Percentiles rank a stretch among this genome's conserved stretches.
phyloP scores from a whole-genome alignment of 805 yeast species.

The Pichia sporocuriosa region DNA sequence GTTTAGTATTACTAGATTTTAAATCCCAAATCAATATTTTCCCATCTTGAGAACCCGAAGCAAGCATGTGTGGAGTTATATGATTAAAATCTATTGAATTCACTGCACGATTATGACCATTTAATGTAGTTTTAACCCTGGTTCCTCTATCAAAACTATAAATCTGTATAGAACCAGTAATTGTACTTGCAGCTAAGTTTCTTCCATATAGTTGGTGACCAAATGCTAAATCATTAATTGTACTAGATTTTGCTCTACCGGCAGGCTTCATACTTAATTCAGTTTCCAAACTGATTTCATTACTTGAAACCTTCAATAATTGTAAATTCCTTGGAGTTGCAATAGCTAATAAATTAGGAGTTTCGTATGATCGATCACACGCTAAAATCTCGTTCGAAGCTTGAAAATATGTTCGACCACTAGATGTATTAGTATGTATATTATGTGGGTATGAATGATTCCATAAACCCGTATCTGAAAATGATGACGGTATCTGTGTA shows the following conservation, averaged over 20 bases:
- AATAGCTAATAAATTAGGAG: constrained; percentile 31
- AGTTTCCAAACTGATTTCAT: constrained; percentile 27
- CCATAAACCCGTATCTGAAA: neutral
- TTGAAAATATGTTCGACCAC: constrained; percentile 23
- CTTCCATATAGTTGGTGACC: constrained; percentile 36
- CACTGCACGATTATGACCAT: constrained; percentile 41
- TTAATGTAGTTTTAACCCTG: constrained; percentile 26
- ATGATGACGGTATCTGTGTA: neutral
- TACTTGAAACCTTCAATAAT: constrained; percentile 29
- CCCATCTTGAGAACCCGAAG: constrained; percentile 78
- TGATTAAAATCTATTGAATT: constrained; percentile 37
- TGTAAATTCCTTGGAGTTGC: constrained; percentile 40
- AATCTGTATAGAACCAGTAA: constrained; percentile 40
- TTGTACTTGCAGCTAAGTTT: constrained; percentile 38
- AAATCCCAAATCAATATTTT: constrained; percentile 72
- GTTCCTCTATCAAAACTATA: constrained; percentile 27
- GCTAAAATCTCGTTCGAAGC: constrained; percentile 30
- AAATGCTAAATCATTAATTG: constrained; percentile 37
- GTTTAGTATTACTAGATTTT: constrained; percentile 39
- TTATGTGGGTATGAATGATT: constrained; percentile 3
- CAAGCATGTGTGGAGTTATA: constrained; percentile 33
- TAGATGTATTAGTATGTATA: neutral
- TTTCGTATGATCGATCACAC: constrained; percentile 29
- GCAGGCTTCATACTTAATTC: constrained; percentile 29
- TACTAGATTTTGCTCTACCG: constrained; percentile 31